Conservation (phyloP, 495 filamentous ascomycete genomes). For the Daldinia loculata region DNA sequence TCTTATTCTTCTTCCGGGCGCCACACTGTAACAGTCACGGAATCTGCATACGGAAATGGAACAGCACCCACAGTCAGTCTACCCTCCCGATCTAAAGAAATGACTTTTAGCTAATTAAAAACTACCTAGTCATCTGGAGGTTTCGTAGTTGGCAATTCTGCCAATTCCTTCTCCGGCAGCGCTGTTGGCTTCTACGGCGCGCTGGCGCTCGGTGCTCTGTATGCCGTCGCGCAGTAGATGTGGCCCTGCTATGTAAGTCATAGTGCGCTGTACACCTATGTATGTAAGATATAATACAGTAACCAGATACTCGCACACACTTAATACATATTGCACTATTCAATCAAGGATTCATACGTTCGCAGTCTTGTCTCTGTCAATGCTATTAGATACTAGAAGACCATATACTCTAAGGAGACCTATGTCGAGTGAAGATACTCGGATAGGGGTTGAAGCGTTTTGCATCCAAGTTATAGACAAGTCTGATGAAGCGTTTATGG, state of each 20-base stretch:
- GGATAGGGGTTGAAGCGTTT: background rate
- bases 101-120: background rate
- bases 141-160: constrained; percentile 18
- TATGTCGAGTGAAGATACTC: no score
- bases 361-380: background rate
- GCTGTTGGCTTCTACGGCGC: constrained; percentile 37
- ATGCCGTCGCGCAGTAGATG: constrained; percentile 28
- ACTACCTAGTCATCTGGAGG: constrained; percentile 24
- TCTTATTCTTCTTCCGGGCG: constrained; percentile 7
- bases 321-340: background rate
- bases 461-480: no score
- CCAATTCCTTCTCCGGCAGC: constrained; percentile 22
- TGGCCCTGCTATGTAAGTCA: background rate
- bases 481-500: no score
- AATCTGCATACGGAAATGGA: constrained; percentile 16
- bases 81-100: background rate
- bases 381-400: background rate
- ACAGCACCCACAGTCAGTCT: constrained; percentile 32
- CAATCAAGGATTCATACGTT: background rate
- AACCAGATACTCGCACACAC: background rate
- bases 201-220: constrained; percentile 34
- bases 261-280: background rate
- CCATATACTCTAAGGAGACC: background rate
- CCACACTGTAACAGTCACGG: constrained; percentile 15
- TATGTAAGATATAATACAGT: background rate